Base-by-base conservation (phyloP, 2,329 filamentous ascomycete species). In the Epichloe gansuensis region DNA sequence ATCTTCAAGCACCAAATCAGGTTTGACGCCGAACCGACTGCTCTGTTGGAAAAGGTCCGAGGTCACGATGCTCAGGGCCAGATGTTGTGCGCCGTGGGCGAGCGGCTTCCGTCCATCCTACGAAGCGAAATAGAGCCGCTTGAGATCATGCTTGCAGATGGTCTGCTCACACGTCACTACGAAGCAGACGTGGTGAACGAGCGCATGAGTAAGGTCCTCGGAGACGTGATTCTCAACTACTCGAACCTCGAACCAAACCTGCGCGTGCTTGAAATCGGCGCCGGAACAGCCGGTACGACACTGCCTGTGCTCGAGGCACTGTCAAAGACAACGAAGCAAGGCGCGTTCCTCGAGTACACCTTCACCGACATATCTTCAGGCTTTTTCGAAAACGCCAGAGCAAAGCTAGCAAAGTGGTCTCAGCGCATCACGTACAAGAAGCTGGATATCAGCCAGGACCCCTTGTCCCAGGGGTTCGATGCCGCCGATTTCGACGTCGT, bases 291-390 rank as follows among this genome's bases (percentile, higher is more conserved):
- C 3, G 66, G 65, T 11, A 63, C 71, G 0, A 76, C 74, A 0
- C 57, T 62, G 6, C 49, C 46, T 1, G 59, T 75, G 5, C 56
- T 76, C 1, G 52, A 60, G 2, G 49, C 48, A 13, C 25, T 54
- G 38, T 54, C 44, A 21, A 38, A 17, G 12, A 28, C 34, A 4
- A 49, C 51, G 1, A 55, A 74, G 5, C 64, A 60, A 2, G 21
- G 56, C 13, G 13, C 56, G 2, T 71, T 71, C 21, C 31, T 44
- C 9, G 39, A 48, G 1, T 77, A 76, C 57, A 72, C 69, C 0
- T 77, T 64, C 59, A 76, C 75, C 0, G 73, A 76, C 52, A 66
- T 74, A 12, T 69, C 68, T 0, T 53, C 63, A 3, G 66, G 63
- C 7, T 72, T 72, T 60, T 73, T 76, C 48, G 65, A 67, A 13